These are phyloP conservation scores for Thalassia testudinum DNA, from an alignment of 116 monocot genomes.

Conservation along the genomic window DNA sequence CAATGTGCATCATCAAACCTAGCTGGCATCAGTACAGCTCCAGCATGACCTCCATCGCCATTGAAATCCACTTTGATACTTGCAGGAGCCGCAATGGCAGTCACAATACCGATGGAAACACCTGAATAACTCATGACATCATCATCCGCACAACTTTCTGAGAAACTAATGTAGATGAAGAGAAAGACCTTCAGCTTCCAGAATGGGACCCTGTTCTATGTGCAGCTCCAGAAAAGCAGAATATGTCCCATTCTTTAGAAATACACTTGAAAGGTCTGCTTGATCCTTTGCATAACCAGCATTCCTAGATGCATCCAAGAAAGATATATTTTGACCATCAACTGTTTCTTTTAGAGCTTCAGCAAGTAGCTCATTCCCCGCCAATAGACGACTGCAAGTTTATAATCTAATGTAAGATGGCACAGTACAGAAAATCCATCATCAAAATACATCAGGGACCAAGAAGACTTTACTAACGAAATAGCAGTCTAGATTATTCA, in stretches of 20 bases:
- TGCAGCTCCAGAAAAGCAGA: constrained; percentile 92
- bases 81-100: constrained; percentile 99
- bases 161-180: background rate
- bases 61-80: constrained; percentile 88
- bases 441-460: background rate
- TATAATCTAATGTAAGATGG: background rate
- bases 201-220: constrained; percentile 94
- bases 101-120: constrained; percentile 77
- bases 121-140: constrained; percentile 17
- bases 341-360: constrained; percentile 45
- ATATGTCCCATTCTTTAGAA: constrained; percentile 67
- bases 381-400: constrained; percentile 72
- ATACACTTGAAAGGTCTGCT: constrained; percentile 49
- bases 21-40: constrained; percentile 90
- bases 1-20: constrained; percentile 31
- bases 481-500: too few species aligned
- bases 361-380: constrained; percentile 51
- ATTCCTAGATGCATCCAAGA: constrained; percentile 68
- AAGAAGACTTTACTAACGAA: too few species aligned
- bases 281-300: constrained; percentile 53
- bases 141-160: background rate
- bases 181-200: constrained; percentile 82
- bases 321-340: constrained; percentile 74
- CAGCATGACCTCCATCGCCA: constrained; percentile 97
- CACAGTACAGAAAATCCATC: background rate